Conservation (phyloP, 805 yeast genomes). For the Ogataea parapolymorpha region DNA sequence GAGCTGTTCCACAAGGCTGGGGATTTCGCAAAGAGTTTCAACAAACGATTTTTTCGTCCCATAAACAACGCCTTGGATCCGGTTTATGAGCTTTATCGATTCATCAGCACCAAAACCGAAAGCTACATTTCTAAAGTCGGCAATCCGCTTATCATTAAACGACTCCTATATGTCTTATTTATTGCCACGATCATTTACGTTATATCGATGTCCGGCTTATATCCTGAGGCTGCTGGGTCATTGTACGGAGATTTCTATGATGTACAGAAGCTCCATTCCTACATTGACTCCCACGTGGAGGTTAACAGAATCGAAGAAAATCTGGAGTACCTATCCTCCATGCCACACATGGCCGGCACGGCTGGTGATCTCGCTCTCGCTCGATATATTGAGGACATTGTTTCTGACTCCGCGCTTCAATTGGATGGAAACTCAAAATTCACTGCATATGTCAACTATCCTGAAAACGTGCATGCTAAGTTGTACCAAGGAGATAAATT, state of each 20-base stretch:
- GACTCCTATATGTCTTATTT: constrained; percentile 67
- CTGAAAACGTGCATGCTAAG: constrained; percentile 38
- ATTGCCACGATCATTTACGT: constrained; percentile 58
- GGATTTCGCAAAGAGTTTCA: constrained; percentile 37
- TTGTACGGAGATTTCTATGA: constrained; percentile 63
- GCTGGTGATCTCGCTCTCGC: constrained; percentile 77
- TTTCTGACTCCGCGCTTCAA: constrained; percentile 55
- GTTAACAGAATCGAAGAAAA: constrained; percentile 57
- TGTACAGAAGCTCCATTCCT: constrained; percentile 46
- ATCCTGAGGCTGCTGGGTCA: constrained; percentile 41
- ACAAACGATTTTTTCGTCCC: constrained; percentile 39
- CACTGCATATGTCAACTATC: constrained; percentile 63
- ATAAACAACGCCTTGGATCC: constrained; percentile 48
- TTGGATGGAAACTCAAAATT: constrained; percentile 48
- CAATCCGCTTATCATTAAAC: constrained; percentile 77
- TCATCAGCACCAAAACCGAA: constrained; percentile 49
- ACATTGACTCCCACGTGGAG: constrained; percentile 52
- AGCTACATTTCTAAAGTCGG: constrained; percentile 62
- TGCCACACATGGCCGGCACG: constrained; percentile 89
- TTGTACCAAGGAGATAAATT: constrained; percentile 18
- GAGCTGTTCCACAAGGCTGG: constrained; percentile 37
- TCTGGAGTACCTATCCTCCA: constrained; percentile 66
- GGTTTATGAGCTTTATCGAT: constrained; percentile 45
- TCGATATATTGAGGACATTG: constrained; percentile 57
- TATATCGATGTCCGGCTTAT: constrained; percentile 54